Base-by-base conservation (phyloP, 2,329 filamentous ascomycete species). In the Fusarium floridanum region DNA sequence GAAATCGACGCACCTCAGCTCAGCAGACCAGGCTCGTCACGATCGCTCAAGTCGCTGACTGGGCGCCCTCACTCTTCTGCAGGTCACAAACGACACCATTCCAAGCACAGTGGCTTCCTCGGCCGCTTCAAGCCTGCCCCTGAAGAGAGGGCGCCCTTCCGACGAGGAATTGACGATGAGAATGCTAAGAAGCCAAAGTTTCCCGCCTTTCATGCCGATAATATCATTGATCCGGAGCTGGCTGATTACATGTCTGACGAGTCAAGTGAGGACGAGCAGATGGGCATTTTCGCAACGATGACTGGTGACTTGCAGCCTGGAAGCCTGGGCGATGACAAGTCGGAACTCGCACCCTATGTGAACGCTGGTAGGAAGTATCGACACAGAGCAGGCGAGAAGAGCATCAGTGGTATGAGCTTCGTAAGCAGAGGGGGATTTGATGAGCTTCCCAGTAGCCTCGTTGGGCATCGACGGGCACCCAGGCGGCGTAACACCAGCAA, bases 171-270 rank as follows among this genome's bases (percentile, higher is more conserved):
- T 20, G 91, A 86, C 11, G 91, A 97, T 62, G 92, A 95, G 68
- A 84, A 88, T 57, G 85, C 88, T 5, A 91, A 89, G 72, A 92
- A 91, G 73, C 86, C 90, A 9, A 91, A 91, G 48, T 88, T 98
- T 39, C 93, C 95, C 17, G 95, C 95, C n/a, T 98, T 99, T 77
- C 97, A 99, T 81, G 95, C 97, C 80, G 97, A 99, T 85, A 98
- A 97, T 80, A 98, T 99, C 76, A 98, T 99, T 76, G 97, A 99
- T 80, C 97, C 97, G 1, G 97, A 99, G 79, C 86, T 99, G 64
- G 96, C 95, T 6, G 94, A 95, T 37, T 99, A 97, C 83, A 93
- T 99, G 88, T 99, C 97, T 8, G 97, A 99, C 81, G 95, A 94
- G 57, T 98, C 95, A 2, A 98, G 95, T 78, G 96, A 94, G 41